Evolutionary conservation across 2,329 filamentous ascomycete genomes (phyloP).

Genomic region (Phaeosphaeria sp.): DNA sequence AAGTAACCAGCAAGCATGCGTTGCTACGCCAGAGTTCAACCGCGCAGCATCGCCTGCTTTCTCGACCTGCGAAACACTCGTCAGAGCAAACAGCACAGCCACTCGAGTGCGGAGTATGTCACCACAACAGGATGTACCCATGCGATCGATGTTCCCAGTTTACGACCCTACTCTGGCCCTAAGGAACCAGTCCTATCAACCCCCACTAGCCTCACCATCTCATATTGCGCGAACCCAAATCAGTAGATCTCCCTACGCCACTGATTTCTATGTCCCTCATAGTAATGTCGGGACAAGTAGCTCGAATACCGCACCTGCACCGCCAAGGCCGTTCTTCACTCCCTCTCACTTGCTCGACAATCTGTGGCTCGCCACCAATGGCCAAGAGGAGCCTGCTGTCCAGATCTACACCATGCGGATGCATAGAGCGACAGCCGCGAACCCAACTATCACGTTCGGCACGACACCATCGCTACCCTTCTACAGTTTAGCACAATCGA

Average conservation of each 20-base stretch:
- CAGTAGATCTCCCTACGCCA: slow-evolving; percentile 68
- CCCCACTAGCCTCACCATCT: slow-evolving; percentile 68
- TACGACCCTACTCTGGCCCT: slow-evolving; percentile 73
- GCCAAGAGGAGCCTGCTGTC: slow-evolving; percentile 59
- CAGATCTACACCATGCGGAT: slow-evolving; percentile 49
- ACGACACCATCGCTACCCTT: slow-evolving; percentile 73
- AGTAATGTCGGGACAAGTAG: slow-evolving; percentile 40
- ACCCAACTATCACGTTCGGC: slow-evolving; percentile 64
- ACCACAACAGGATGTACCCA: slow-evolving; percentile 49
- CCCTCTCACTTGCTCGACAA: slow-evolving; percentile 68
- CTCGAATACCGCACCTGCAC: slow-evolving; percentile 24
- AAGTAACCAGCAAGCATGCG: slow-evolving; percentile 14
- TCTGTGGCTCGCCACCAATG: slow-evolving; percentile 74
- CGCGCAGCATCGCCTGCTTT: slow-evolving; percentile 45
- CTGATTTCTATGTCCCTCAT: slow-evolving; percentile 54
- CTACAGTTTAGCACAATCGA: slow-evolving; percentile 70
- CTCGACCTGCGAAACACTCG: slow-evolving; percentile 44
- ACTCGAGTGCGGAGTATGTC: slow-evolving; percentile 31
- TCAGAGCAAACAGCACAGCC: slow-evolving; percentile 46
- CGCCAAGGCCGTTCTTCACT: slow-evolving; percentile 46
- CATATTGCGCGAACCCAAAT: slow-evolving; percentile 69
- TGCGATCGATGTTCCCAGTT: slow-evolving; percentile 77
- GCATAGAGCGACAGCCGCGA: slow-evolving; percentile 53
- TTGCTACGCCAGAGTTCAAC: slow-evolving; percentile 35
- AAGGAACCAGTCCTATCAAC: slow-evolving; percentile 73